Conservation (phyloP, 495 filamentous ascomycete genomes). For the Penicillium longicatenatum region DNA sequence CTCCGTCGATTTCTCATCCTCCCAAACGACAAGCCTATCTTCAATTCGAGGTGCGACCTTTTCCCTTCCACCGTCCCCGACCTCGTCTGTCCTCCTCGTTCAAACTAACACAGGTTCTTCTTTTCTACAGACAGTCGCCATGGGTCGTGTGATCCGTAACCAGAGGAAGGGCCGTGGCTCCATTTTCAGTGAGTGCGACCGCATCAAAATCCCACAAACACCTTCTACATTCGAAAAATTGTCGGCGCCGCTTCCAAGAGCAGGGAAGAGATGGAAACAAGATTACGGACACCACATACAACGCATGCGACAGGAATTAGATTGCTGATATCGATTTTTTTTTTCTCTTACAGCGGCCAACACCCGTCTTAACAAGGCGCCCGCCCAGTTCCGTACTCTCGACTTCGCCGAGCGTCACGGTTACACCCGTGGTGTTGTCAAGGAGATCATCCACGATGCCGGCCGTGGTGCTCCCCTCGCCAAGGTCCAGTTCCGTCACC, state of each 20-base stretch:
- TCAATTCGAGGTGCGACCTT: conserved; percentile 52
- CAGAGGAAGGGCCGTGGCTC: conserved; percentile 97
- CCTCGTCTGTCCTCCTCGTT: conserved; percentile 26
- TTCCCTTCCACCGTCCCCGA: conserved; percentile 36
- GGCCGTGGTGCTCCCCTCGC: conserved; percentile 97
- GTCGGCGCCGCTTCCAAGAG: conserved; percentile 18
- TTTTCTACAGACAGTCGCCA: conserved; percentile 51
- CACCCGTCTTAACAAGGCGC: conserved; percentile 90
- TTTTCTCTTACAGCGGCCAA: conserved; percentile 58
- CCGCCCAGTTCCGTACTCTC: conserved; percentile 90
- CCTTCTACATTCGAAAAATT: conserved; percentile 20
- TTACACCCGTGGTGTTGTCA: conserved; percentile 94
- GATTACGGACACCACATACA: conserved; percentile 15
- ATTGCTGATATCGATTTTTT: conserved; percentile 47
- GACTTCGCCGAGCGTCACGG: conserved; percentile 96
- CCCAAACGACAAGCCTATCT: conserved; percentile 53
- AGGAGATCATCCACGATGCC: conserved; percentile 98
- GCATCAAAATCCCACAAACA: conserved; percentile 21
- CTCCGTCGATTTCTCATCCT: conserved; percentile 49
- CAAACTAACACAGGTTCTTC: conserved; percentile 43
- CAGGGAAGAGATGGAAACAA: conserved; percentile 9
- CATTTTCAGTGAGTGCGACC: conserved; percentile 85
- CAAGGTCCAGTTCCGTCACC: conserved; percentile 92
- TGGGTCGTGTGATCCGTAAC: conserved; percentile 90
- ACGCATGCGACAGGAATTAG: conserved; percentile 20